Conservation (phyloP, 2,329 filamentous ascomycete genomes). For the Cryoendolithus antarcticus region DNA sequence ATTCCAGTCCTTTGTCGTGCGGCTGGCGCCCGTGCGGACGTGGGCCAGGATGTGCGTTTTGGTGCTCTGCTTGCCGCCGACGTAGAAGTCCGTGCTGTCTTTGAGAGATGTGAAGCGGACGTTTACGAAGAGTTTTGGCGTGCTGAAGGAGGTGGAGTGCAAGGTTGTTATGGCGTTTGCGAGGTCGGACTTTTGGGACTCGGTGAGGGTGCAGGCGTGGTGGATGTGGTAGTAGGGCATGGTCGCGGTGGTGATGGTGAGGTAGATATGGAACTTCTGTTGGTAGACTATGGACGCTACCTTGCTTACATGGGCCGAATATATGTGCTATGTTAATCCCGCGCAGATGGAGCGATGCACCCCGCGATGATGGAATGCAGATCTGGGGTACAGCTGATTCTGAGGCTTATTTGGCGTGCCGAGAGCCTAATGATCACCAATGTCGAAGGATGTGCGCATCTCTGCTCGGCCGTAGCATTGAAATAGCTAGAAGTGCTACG, state of each 20-base stretch:
- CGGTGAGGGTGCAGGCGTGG: conserved; percentile 23
- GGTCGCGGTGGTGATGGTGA: conserved; percentile 3
- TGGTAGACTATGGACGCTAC: too few relatives aligned
- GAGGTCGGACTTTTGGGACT: conserved; percentile 26
- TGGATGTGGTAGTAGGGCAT: conserved; percentile 36
- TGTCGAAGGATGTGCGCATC: too few relatives aligned
- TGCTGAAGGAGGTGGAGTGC: conserved; percentile 30
- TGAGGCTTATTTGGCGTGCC: too few relatives aligned
- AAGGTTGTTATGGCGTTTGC: conserved; percentile 30
- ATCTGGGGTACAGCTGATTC: too few relatives aligned
- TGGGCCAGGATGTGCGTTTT: conserved; percentile 24
- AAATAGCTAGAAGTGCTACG: too few relatives aligned
- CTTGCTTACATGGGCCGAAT: too few relatives aligned
- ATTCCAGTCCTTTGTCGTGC: conserved; percentile 21
- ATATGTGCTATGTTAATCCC: too few relatives aligned
- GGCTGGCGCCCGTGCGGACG: conserved; percentile 22
- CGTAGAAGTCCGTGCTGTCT: conserved; percentile 16
- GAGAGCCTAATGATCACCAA: too few relatives aligned
- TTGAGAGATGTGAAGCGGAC: conserved; percentile 26
- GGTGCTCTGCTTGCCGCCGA: conserved; percentile 23
- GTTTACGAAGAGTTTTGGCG: conserved; percentile 34
- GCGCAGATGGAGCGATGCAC: too few relatives aligned
- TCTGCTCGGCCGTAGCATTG: too few relatives aligned
- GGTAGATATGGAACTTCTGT: neutral
- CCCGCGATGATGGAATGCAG: too few relatives aligned